Conservation (phyloP, 164 flowering plant species). For the Chloranthus sessilifolius region DNA sequence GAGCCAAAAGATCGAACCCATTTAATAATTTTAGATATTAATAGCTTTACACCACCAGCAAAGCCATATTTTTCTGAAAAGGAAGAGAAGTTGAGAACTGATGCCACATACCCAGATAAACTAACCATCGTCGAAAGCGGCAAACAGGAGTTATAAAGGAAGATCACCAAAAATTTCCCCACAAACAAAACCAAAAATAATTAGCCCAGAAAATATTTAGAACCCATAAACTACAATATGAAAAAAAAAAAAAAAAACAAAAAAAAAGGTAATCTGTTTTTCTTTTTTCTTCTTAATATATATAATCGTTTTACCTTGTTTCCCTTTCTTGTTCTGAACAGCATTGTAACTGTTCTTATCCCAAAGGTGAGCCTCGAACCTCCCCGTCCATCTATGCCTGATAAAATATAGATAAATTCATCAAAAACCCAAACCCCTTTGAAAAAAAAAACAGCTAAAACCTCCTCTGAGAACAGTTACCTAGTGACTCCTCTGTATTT, state of each 20-base stretch:
- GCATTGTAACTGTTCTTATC: slow-evolving; percentile 78
- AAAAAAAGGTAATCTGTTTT: not conserved
- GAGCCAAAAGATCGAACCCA: slow-evolving; percentile 1
- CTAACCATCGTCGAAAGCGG: slow-evolving; percentile 45
- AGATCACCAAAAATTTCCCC: no score
- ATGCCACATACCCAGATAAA: slow-evolving; percentile 69
- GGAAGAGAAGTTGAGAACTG: slow-evolving; percentile 1
- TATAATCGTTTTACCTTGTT: slow-evolving; percentile 82
- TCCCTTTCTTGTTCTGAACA: slow-evolving; percentile 83
- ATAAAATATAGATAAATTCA: not conserved
- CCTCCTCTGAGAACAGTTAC: slow-evolving; percentile 16
- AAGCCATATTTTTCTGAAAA: not conserved
- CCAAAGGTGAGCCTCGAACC: slow-evolving; percentile 97
- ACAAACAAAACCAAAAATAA: slow-evolving; percentile 9
- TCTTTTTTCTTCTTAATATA: not conserved
- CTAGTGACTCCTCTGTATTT: slow-evolving; percentile 93
- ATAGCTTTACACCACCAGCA: no score
- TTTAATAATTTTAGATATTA: not conserved
- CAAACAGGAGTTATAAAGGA: slow-evolving; percentile 35
- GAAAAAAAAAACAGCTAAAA: not conserved
- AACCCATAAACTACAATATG: not conserved
- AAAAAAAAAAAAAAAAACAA: not conserved
- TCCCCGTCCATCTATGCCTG: slow-evolving; percentile 98
- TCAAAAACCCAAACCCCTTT: not conserved
- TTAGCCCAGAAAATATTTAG: slow-evolving; percentile 7